These are phyloP conservation scores for Spergularia bocconei DNA, from an alignment of 148 eudicot genomes.

Conservation along the genomic window DNA sequence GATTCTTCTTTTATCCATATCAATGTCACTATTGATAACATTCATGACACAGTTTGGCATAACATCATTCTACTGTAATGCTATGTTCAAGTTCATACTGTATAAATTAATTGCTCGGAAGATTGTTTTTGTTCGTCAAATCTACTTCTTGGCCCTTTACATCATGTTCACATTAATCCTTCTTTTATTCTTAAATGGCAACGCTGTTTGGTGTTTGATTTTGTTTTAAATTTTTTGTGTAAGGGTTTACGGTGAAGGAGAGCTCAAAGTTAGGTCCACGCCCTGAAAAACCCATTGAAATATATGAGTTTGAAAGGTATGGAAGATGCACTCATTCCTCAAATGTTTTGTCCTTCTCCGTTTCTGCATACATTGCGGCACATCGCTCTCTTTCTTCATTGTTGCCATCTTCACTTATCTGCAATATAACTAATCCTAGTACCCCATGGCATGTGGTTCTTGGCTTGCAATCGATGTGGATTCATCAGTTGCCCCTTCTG, in stretches of 20 bases:
- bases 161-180: too few species aligned
- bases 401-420: background rate
- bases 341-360: background rate
- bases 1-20: background rate
- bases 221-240: slow-evolving; percentile 2
- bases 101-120: background rate
- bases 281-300: slow-evolving; percentile 89
- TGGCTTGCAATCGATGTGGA: slow-evolving; percentile 21
- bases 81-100: background rate
- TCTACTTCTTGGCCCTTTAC: background rate
- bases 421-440: slow-evolving; percentile 7
- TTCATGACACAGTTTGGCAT: background rate
- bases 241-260: slow-evolving; percentile 83
- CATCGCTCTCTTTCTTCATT: slow-evolving; percentile 4
- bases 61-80: background rate
- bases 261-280: slow-evolving; percentile 85
- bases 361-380: background rate
- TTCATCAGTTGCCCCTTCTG: slow-evolving; percentile 92
- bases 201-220: background rate
- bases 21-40: background rate
- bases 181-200: background rate
- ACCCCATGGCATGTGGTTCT: slow-evolving; percentile 10
- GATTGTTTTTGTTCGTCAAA: background rate
- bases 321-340: background rate
- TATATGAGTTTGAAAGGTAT: slow-evolving; percentile 95